These are phyloP conservation scores for Botrytis medusae DNA, from an alignment of 2,329 filamentous ascomycete genomes.

Conservation along the genomic window DNA sequence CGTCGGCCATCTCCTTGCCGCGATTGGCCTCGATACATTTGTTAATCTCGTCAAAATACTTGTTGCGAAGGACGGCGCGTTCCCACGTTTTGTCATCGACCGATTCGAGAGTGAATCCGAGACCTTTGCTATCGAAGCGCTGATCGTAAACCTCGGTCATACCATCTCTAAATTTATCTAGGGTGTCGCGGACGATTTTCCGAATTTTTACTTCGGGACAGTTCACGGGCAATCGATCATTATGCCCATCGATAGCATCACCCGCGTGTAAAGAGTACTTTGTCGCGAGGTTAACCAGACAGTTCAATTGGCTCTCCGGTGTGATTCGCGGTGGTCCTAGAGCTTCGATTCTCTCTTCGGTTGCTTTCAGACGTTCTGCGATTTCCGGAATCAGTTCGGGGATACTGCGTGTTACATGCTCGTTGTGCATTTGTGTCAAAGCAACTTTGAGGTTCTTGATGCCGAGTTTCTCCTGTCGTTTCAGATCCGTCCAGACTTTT, in stretches of 20 bases:
- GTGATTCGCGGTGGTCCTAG: neutral
- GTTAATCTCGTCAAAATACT: neutral
- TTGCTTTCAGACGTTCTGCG: neutral
- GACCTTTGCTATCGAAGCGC: neutral
- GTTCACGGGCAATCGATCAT: neutral
- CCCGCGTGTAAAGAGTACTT: neutral
- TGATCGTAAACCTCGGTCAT: neutral
- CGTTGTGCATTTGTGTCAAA: slow-evolving; percentile 15
- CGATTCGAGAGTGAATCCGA: neutral
- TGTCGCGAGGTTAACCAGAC: neutral
- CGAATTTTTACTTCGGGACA: neutral
- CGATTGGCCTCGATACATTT: neutral
- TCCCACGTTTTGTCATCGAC: neutral
- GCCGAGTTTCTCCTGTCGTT: neutral
- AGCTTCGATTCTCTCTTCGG: neutral
- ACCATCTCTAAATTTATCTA: neutral
- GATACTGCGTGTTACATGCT: slow-evolving; percentile 18
- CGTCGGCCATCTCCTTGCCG: neutral
- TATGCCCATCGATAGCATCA: slow-evolving; percentile 8
- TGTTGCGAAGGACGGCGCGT: neutral
- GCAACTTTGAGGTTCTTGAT: slow-evolving; percentile 8
- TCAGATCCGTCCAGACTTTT: neutral
- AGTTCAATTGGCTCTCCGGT: neutral
- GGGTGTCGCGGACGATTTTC: slow-evolving; percentile 6
- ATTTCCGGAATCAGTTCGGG: slow-evolving; percentile 20